Evolutionary conservation across 192 early-diverging fungal species (phyloP).

Genomic region (Cetraspora pellucida): DNA sequence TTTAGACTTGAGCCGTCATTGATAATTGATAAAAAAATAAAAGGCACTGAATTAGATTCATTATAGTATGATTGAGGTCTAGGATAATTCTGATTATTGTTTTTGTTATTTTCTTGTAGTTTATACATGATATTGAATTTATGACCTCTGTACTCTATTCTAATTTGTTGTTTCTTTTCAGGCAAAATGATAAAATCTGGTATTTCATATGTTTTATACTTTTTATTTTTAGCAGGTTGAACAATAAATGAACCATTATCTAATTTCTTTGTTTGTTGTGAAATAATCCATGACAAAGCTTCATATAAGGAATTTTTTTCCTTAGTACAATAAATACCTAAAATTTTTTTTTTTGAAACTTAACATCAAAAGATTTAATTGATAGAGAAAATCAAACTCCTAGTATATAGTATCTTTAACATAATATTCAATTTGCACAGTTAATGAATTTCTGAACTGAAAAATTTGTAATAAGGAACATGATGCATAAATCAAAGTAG

Average conservation of each 20-base stretch:
- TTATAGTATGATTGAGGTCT: background rate
- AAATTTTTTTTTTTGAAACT: too few relatives aligned
- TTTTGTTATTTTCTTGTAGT: background rate
- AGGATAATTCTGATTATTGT: background rate
- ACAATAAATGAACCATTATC: background rate
- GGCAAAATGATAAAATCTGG: constrained; percentile 16
- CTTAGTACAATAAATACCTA: background rate
- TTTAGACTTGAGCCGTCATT: background rate
- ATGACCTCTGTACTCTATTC: background rate
- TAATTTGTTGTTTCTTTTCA: background rate
- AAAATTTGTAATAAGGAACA: background rate
- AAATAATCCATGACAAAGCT: constrained; percentile 26
- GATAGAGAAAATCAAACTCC: too few relatives aligned
- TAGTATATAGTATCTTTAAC: background rate
- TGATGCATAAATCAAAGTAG: background rate
- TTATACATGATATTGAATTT: constrained; percentile 1
- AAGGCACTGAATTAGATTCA: background rate
- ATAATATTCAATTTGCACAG: constrained; percentile 23
- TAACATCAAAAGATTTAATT: too few relatives aligned
- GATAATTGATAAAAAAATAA: constrained; percentile 5
- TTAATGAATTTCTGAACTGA: background rate
- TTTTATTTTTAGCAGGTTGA: background rate
- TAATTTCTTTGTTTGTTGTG: constrained; percentile 22
- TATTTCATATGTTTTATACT: background rate
- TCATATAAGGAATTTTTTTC: background rate